Base-by-base conservation (phyloP, 257 asterid genomes). In the Striga asiatica region DNA sequence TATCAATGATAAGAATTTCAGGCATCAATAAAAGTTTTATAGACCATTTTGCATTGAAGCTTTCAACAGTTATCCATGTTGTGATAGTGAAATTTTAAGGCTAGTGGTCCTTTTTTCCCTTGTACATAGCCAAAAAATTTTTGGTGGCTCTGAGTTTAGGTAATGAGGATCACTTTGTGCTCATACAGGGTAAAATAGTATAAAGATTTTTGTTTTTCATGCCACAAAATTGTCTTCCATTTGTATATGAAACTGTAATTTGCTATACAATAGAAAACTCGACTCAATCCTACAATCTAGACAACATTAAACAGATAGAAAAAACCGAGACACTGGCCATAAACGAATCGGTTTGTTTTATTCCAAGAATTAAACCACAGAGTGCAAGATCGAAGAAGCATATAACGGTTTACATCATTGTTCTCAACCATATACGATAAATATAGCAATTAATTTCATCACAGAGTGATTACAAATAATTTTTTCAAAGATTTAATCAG, bases 401-500 rank as follows among this genome's bases (percentile, higher is more conserved):
- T 19, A 41, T 12, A 13, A 37, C 6, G 10, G 14, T 53, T 53
- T 29, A 41, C 39, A 42, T 22, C 52, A 32, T 56, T 34, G 25
- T 65, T 57, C 19, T 49, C 59, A 37, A 47, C 1, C 71, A 66
- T 56, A 71, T 22, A 49, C 9, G 58, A 39, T n/a, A n/a, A n/a
- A n/a, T n/a, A n/a, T n/a, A n/a, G n/a, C n/a, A n/a, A n/a, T n/a
- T n/a, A n/a, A n/a, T n/a, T n/a, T n/a, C n/a, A n/a, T n/a, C n/a
- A n/a, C n/a, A n/a, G n/a, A n/a, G n/a, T n/a, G n/a, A n/a, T n/a
- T n/a, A n/a, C n/a, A n/a, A n/a, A n/a, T n/a, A n/a, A n/a, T n/a
- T n/a, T n/a, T n/a, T n/a, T n/a, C n/a, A n/a, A n/a, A n/a, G 10
- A 19, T 19, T 45, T 37, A 59, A 59, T 72, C 60, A 74, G 31